Evolutionary conservation across 306 rosid species (phyloP).

Genomic region (Astragalus membranaceus): DNA sequence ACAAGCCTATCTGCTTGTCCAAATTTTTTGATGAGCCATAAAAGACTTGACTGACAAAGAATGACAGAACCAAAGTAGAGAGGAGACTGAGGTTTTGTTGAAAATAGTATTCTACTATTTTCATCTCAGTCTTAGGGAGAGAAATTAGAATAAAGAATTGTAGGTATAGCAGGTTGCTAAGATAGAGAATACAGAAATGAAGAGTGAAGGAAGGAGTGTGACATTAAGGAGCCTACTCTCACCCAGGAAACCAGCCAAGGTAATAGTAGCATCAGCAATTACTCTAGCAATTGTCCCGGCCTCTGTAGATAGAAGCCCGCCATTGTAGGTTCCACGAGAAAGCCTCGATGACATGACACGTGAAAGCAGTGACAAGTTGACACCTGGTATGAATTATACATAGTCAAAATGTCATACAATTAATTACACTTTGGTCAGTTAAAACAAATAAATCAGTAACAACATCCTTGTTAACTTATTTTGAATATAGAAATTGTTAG

Average conservation of each 20-base stretch:
- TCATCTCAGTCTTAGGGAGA: not conserved
- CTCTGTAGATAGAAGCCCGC: constrained; percentile 88
- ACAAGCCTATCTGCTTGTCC: constrained; percentile 1
- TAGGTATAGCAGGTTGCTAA: constrained; percentile 81
- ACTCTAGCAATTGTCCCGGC: constrained; percentile 96
- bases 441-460: not conserved
- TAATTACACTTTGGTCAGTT: not conserved
- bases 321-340: constrained; percentile 93
- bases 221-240: constrained; percentile 67
- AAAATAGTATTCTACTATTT: not conserved
- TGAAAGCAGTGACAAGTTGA: constrained; percentile 87
- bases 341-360: constrained; percentile 97
- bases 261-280: constrained; percentile 83
- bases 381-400: constrained; percentile 48
- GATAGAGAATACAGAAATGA: constrained; percentile 73
- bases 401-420: not conserved
- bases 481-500: not conserved
- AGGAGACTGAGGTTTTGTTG: not conserved
- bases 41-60: constrained; percentile 3
- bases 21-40: not conserved
- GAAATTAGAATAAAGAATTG: constrained; percentile 70
- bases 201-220: constrained; percentile 79
- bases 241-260: constrained; percentile 75
- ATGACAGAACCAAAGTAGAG: not conserved
- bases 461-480: not conserved